phyloP scores from a whole-genome alignment of 768 basidiomycete species.

The Sarcodon sp. region DNA sequence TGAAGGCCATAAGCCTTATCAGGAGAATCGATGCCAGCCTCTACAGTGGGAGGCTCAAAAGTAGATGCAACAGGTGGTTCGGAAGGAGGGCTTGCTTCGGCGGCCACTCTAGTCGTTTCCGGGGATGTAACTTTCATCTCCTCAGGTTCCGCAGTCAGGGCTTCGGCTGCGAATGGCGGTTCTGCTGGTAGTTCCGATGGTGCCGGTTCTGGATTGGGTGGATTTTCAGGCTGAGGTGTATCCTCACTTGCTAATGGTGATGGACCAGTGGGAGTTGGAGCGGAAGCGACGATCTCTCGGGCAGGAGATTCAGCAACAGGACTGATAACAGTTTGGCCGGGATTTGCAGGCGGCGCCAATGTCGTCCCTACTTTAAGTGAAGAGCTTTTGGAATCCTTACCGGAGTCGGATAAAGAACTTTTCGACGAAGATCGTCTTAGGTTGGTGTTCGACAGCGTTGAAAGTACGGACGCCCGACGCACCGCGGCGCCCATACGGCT shows the following conservation, averaged over 20 bases:
- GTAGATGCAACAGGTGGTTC: background rate
- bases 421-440: conserved; percentile 11
- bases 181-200: background rate
- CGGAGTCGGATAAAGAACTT: conserved; percentile 6
- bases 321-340: conserved; percentile 27
- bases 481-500: conserved; percentile 46
- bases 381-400: conserved; percentile 1
- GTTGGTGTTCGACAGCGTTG: conserved; percentile 19
- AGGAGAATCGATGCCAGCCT: background rate
- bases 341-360: conserved; percentile 13
- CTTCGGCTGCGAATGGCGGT: background rate
- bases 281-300: conserved; percentile 33
- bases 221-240: background rate
- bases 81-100: background rate
- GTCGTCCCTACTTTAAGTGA: conserved; percentile 22
- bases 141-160: conserved; percentile 2
- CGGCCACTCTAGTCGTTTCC: background rate
- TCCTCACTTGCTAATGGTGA: conserved; percentile 12
- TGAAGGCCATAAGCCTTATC: background rate
- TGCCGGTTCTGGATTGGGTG: background rate
- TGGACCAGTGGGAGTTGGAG: conserved; percentile 8
- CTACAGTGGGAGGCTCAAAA: background rate
- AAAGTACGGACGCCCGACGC: conserved; percentile 46
- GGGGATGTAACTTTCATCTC: conserved; percentile 1
- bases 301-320: conserved; percentile 63